phyloP scores from a whole-genome alignment of 805 yeast species.

The Schizosaccharomyces pombe region DNA sequence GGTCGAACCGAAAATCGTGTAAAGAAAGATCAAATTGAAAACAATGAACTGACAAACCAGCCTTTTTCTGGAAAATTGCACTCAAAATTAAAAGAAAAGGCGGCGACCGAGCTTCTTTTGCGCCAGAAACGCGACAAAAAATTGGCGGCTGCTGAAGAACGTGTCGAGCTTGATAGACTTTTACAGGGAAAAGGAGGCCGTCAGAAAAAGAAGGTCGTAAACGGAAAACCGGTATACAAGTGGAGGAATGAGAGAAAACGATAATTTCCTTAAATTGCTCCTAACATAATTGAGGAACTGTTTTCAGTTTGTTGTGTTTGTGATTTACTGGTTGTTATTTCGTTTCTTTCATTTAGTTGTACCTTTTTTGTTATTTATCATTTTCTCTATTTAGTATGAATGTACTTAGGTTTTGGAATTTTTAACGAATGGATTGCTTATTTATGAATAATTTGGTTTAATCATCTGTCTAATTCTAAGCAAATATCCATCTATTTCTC shows the following conservation, averaged over 20 bases:
- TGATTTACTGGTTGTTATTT: too few species aligned
- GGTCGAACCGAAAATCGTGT: slow-evolving; percentile 6
- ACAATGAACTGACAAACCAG: not conserved
- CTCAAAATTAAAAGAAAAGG: not conserved
- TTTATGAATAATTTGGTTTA: too few species aligned
- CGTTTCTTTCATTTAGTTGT: too few species aligned
- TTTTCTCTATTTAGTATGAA: too few species aligned
- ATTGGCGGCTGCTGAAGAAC: not conserved
- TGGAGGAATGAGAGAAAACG: not conserved
- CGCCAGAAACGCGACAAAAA: not conserved
- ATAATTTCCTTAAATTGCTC: not conserved
- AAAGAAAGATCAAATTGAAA: slow-evolving; percentile 5
- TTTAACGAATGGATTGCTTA: too few species aligned
- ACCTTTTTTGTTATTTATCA: too few species aligned
- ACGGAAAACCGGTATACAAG: not conserved
- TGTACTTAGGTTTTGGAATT: too few species aligned
- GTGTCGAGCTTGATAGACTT: not conserved
- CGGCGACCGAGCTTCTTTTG: not conserved
- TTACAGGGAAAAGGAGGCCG: slow-evolving; percentile 2
- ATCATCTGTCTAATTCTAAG: too few species aligned
- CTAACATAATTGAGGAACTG: too few species aligned
- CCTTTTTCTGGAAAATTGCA: not conserved
- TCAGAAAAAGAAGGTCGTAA: not conserved
- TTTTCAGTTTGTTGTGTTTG: too few species aligned
- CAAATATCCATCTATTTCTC: too few species aligned